Evolutionary conservation across 768 basidiomycete species (phyloP).

Genomic region (Podaxis sp.): DNA sequence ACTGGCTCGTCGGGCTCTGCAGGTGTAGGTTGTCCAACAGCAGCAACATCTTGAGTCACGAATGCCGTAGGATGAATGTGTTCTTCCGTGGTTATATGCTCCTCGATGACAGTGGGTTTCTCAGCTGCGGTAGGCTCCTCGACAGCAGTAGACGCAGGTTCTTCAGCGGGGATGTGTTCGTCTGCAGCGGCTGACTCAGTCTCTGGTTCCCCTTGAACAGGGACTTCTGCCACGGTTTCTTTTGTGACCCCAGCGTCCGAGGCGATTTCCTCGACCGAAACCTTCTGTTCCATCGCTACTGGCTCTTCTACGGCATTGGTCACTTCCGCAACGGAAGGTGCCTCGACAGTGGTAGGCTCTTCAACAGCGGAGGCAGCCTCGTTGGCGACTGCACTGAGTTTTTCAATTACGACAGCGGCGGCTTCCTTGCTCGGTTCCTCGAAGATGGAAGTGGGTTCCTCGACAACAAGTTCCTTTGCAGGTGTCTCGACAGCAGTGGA

Average conservation of each 20-base stretch:
- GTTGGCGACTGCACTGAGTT: not conserved
- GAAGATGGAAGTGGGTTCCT: slow-evolving; percentile 1
- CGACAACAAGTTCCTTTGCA: no score
- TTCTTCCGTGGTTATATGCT: not conserved
- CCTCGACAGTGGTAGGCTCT: slow-evolving; percentile 4
- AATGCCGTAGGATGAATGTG: no score
- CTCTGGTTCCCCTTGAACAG: no score
- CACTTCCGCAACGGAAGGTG: not conserved
- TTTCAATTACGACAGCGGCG: not conserved
- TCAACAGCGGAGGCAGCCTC: not conserved
- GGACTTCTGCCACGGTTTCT: no score
- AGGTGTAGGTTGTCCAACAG: not conserved
- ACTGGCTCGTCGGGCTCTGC: not conserved
- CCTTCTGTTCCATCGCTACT: no score
- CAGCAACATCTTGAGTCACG: not conserved
- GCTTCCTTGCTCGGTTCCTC: slow-evolving; percentile 6
- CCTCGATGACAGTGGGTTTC: not conserved
- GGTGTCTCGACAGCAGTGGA: not conserved
- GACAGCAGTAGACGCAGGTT: not conserved
- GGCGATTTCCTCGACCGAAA: no score
- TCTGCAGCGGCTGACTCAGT: no score
- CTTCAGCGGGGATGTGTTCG: not conserved
- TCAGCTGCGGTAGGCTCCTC: not conserved
- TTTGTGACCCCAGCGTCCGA: no score
- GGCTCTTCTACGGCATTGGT: no score